These are phyloP conservation scores for Blastobotrys persicus DNA, from an alignment of 1,139 yeast genomes.

Conservation along the genomic window DNA sequence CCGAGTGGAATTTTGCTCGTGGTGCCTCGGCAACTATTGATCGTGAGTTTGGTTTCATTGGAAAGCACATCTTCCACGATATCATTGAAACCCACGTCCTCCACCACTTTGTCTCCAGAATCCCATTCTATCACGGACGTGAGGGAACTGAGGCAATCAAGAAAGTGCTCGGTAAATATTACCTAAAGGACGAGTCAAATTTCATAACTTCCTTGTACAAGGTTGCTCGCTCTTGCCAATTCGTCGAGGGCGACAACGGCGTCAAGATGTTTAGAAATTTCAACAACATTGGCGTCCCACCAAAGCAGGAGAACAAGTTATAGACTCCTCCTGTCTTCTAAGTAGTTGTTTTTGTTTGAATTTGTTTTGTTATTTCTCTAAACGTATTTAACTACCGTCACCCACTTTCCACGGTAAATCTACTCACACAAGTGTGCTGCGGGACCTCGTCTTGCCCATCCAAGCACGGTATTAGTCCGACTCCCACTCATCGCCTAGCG, in stretches of 20 bases:
- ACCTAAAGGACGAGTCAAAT: constrained; percentile 62
- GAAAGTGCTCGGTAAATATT: constrained; percentile 81
- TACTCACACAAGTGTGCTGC: too few relatives aligned
- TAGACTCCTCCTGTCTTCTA: constrained; percentile 1
- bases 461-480: neutral
- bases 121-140: constrained; percentile 84
- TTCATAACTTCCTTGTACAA: constrained; percentile 76
- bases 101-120: constrained; percentile 81
- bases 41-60: constrained; percentile 79
- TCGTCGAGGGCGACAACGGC: constrained; percentile 78
- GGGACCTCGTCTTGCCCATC: too few relatives aligned
- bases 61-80: constrained; percentile 79
- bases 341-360: constrained; percentile 12
- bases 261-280: constrained; percentile 75
- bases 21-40: constrained; percentile 90
- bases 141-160: constrained; percentile 75
- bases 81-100: constrained; percentile 87
- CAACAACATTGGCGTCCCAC: constrained; percentile 51
- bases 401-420: too few relatives aligned
- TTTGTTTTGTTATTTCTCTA: constrained; percentile 5
- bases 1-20: constrained; percentile 80
- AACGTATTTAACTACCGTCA: too few relatives aligned
- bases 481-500: constrained; percentile 29
- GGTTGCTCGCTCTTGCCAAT: constrained; percentile 70
- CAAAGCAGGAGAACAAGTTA: constrained; percentile 16